Evolutionary conservation across 805 yeast species (phyloP).

Genomic region (Starmera amethionina): DNA sequence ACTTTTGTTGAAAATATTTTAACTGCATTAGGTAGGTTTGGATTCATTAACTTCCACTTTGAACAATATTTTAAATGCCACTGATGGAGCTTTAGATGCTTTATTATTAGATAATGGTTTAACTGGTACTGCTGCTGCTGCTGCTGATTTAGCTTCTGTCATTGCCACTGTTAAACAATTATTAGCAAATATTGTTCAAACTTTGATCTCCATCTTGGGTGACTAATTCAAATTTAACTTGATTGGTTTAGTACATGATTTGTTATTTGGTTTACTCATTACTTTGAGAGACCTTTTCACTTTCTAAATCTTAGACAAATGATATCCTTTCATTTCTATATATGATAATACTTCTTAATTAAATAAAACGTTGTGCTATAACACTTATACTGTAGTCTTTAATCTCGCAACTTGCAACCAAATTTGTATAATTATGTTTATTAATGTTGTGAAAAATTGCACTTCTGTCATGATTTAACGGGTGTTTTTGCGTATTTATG

Average conservation of each 20-base stretch:
- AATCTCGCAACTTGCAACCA: too few species aligned
- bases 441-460: too few species aligned
- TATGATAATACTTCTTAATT: too few species aligned
- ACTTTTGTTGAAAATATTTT: constrained; percentile 5
- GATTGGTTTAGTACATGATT: constrained; percentile 8
- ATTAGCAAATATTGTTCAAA: constrained; percentile 2
- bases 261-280: constrained; percentile 5
- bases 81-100: constrained; percentile 5
- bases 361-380: too few species aligned
- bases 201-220: constrained; percentile 1
- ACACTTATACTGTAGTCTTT: too few species aligned
- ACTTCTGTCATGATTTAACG: too few species aligned
- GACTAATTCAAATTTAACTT: constrained; percentile 7
- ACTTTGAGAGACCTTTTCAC: constrained; percentile 4
- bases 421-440: too few species aligned
- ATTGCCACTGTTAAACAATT: constrained; percentile 1
- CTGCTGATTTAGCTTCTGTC: constrained; percentile 1
- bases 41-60: constrained; percentile 4
- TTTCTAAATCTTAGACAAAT: background rate
- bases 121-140: constrained; percentile 1
- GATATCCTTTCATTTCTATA: background rate
- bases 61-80: constrained; percentile 3
- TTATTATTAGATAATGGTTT: constrained; percentile 3
- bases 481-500: too few species aligned
- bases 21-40: constrained; percentile 6